Base-by-base conservation (phyloP, 768 basidiomycete species). In the Lactarius pseudohatsudake region DNA sequence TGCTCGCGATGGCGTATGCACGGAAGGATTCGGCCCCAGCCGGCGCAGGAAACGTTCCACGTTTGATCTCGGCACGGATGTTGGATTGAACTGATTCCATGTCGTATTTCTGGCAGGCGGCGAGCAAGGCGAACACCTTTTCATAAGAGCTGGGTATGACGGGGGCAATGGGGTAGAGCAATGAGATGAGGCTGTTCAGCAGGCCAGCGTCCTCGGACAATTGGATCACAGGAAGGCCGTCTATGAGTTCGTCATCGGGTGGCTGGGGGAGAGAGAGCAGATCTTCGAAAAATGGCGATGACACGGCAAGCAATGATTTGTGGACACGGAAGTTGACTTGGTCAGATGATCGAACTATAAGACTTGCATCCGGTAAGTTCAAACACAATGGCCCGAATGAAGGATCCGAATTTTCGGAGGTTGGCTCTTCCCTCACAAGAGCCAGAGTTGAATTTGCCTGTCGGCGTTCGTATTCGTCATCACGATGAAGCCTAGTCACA, bases 231-330 rank as follows among this genome's bases (percentile, higher is more conserved):
- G 50, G 62, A 20, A 67, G 54, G 13, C 65, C 65, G 57, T 68
- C 41, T 15, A 45, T 6, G 16, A 41, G 13, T 45, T 56, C 66
- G 18, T 32, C 53, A 13, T 63, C 22, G 3, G 54, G 28, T 20
- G 74, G 45, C 56, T 62, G 64, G 28, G 72, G 71, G 15, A 71
- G 28, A 40, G 70, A 59, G 62, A 77, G 69, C 73, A 78, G 74
- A 67, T 72, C 72, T 15, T 58, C 57, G 65, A 77, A 78, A 50
- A 77, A 61, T 13, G 75, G 70, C 6, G 77, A 76, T 4, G 75
- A 73, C 22, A 71, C 67, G 20, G 70, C 53, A 32, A 79, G 74
- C 30, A 77, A 75, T 36, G 53, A 41, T 15, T 72, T 71, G 64
- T 72, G 74, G 30, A 75, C 74, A 32, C 62, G 72, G 66, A 76